These are phyloP conservation scores for Coprinopsis marcescibilis DNA, from an alignment of 768 basidiomycete genomes.

Conservation along the genomic window DNA sequence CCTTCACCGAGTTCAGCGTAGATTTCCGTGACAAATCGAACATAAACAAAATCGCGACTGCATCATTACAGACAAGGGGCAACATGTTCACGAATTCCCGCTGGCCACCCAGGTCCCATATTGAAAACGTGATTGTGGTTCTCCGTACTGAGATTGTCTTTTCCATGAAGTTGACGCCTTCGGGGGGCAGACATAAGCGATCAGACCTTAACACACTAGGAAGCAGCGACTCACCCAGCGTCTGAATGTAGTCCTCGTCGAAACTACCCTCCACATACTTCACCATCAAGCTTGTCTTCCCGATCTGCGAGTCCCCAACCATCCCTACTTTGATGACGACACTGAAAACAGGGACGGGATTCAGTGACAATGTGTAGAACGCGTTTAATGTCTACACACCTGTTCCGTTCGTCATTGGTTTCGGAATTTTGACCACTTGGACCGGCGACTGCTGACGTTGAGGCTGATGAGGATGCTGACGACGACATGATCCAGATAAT, in stretches of 20 bases:
- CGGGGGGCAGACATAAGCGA: slow-evolving; percentile 2
- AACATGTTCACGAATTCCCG: slow-evolving; percentile 99
- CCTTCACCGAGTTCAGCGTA: slow-evolving; percentile 97
- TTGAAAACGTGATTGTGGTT: slow-evolving; percentile 98
- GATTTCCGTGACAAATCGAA: slow-evolving; percentile 97
- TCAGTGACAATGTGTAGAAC: background rate
- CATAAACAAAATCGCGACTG: slow-evolving; percentile 99
- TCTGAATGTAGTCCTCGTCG: slow-evolving; percentile 99
- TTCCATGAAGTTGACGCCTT: slow-evolving; percentile 99
- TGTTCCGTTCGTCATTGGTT: slow-evolving; percentile 74
- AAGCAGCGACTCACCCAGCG: slow-evolving; percentile 63
- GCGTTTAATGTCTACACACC: slow-evolving; percentile 27
- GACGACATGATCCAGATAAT: slow-evolving; percentile 38
- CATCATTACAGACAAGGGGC: slow-evolving; percentile 96
- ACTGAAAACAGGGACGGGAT: slow-evolving; percentile 35
- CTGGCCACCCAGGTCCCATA: slow-evolving; percentile 98
- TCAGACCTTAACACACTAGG: slow-evolving; percentile 9
- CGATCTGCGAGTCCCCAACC: slow-evolving; percentile 99
- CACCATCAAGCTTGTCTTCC: slow-evolving; percentile 99
- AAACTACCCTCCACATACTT: slow-evolving; percentile 99
- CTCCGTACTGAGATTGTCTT: slow-evolving; percentile 98
- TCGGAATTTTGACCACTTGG: slow-evolving; percentile 50
- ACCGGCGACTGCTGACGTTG: slow-evolving; percentile 37
- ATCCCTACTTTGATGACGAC: slow-evolving; percentile 99
- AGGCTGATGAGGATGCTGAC: slow-evolving; percentile 43